Base-by-base conservation (phyloP, 257 asterid species). In the Ophiorrhiza pumila region DNA sequence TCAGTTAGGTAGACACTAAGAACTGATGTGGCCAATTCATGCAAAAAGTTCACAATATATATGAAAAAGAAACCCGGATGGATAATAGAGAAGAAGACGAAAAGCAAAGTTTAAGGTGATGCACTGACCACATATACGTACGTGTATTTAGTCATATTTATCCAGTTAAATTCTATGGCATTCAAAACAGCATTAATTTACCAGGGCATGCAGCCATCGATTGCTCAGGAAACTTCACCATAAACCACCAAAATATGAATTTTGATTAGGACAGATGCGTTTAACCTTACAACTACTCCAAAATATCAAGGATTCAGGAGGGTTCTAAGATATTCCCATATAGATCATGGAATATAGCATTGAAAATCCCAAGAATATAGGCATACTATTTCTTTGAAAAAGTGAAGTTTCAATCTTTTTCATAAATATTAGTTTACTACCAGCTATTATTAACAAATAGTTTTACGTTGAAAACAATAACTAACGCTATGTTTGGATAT, bases 301-400 rank as follows among this genome's bases (percentile, higher is more conserved):
- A 69, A 76, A 69, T 76, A 69, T 69, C 71, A 69, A 27, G 11
- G 55, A 23, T 17, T 7, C 47, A 17, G 76, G 22, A 4, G 2
- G 12, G 47, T 6, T 53, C 31, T 23, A 72, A 72, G 71, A 73
- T 73, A 73, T 73, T 72, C 61, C 47, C 50, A 35, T 37, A 41
- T 11, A 9, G n/a, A 41, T 42, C n/a, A n/a, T 13, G 2, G 47
- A n/a, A 64, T 42, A 50, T n/a, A 13, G 10, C 35, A 22, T 20
- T 39, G 69, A 64, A 11, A 39, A n/a, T 50, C n/a, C 52, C 53
- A 39, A 41, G 4, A 1, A 64, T n/a, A 64, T 41, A 64, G 34
- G n/a, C n/a, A n/a, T n/a, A 4, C 69, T 27, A 39, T 12, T 29
- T 39, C 68, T n/a, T n/a, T n/a, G n/a, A n/a, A n/a, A n/a, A n/a